These are phyloP conservation scores for Hemileccinum impolitum DNA, from an alignment of 768 basidiomycete genomes.

Conservation along the genomic window DNA sequence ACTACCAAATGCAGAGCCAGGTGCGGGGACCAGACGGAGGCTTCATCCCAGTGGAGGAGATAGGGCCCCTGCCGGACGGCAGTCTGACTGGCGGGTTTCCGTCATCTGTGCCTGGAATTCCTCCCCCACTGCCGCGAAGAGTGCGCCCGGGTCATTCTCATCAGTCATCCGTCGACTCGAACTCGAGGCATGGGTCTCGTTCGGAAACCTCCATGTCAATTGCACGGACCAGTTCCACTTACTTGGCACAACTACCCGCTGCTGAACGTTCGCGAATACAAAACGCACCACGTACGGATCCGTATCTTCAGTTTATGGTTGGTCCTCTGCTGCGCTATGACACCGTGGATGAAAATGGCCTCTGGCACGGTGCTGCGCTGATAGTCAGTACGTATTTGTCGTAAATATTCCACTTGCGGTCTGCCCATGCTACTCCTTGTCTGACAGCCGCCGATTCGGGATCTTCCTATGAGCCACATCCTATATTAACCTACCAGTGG, in stretches of 20 bases:
- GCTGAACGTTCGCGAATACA: constrained; percentile 63
- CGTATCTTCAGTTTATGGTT: constrained; percentile 87
- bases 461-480: constrained; percentile 73
- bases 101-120: constrained; percentile 28
- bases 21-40: constrained; percentile 45
- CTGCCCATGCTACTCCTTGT: background rate
- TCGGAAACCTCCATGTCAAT: constrained; percentile 3
- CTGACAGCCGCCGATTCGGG: constrained; percentile 69
- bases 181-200: constrained; percentile 27
- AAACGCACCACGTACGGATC: constrained; percentile 65
- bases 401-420: background rate
- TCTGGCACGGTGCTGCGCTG: constrained; percentile 88
- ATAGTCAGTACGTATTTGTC: constrained; percentile 74
- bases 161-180: constrained; percentile 19
- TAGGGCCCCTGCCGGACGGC: constrained; percentile 57
- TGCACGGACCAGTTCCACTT: constrained; percentile 18
- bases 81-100: constrained; percentile 56
- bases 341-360: constrained; percentile 69
- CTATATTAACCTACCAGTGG: constrained; percentile 68
- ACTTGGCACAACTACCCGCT: constrained; percentile 51
- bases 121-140: constrained; percentile 45
- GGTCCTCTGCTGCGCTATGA: constrained; percentile 90
- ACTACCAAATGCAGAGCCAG: constrained; percentile 26
- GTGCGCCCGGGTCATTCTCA: constrained; percentile 14
- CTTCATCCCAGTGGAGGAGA: constrained; percentile 53